phyloP scores from a whole-genome alignment of 331 rosid genomes.

The Pyrus hybrid region DNA sequence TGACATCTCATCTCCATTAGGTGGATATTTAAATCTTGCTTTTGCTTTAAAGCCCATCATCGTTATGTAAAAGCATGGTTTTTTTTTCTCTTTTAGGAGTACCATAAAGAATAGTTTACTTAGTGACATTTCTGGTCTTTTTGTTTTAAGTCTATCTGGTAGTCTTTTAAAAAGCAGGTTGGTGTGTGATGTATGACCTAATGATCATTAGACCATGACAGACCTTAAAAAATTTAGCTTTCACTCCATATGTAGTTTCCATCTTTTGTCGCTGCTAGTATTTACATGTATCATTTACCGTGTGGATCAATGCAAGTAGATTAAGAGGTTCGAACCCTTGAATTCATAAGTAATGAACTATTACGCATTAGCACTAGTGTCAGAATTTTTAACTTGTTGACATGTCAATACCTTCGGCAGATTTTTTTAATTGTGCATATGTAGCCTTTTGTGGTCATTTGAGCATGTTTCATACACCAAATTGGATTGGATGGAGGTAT shows the following conservation, averaged over 20 bases:
- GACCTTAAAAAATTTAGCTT: not conserved
- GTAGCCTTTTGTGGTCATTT: not conserved
- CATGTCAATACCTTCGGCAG: not conserved
- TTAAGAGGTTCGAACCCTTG: not conserved
- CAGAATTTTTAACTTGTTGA: not conserved
- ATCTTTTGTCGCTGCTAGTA: not conserved
- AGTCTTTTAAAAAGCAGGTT: not conserved
- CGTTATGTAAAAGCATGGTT: not conserved
- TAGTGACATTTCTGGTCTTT: not conserved
- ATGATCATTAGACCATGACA: not conserved
- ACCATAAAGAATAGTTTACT: not conserved
- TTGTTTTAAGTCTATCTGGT: not conserved
- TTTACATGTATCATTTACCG: not conserved
- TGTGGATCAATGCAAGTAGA: not conserved
- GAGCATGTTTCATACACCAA: not conserved
- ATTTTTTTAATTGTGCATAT: not conserved
- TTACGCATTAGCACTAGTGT: not conserved
- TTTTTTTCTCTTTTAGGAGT: not conserved
- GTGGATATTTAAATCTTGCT: not conserved
- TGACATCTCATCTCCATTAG: not conserved
- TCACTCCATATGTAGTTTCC: not conserved
- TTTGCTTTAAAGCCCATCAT: not conserved
- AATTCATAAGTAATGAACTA: not conserved
- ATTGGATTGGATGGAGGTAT: not conserved
- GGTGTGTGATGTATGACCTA: not conserved